These are phyloP conservation scores for Podospora didyma DNA, from an alignment of 495 filamentous ascomycete genomes.

Conservation along the genomic window DNA sequence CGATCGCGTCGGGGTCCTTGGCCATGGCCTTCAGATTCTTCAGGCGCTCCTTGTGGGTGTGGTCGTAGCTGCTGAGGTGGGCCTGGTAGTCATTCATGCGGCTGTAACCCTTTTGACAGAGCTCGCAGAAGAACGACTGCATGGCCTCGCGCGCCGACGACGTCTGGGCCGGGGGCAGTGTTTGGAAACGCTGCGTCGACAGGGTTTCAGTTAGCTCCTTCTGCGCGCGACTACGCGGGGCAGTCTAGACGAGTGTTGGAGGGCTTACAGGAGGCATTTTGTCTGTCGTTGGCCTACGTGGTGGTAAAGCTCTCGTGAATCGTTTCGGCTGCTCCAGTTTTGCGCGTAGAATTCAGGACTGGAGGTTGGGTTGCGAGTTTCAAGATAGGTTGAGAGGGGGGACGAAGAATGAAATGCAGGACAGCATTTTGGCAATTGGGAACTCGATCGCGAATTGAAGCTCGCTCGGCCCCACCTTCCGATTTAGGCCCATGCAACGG, in stretches of 20 bases:
- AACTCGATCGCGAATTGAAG: no score
- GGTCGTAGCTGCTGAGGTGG: constrained; percentile 67
- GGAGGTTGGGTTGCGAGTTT: no score
- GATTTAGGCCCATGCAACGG: no score
- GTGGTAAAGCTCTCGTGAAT: no score
- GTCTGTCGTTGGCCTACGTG: background rate
- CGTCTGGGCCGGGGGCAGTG: constrained; percentile 60
- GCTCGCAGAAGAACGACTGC: constrained; percentile 82
- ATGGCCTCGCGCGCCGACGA: constrained; percentile 81
- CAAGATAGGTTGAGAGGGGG: no score
- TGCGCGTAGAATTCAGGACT: no score
- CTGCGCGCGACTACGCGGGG: no score
- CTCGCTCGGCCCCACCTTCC: no score
- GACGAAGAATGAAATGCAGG: no score
- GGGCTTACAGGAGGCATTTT: constrained; percentile 45
- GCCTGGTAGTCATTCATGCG: constrained; percentile 69
- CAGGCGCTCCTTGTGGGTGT: constrained; percentile 62
- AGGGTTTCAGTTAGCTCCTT: background rate
- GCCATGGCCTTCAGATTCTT: constrained; percentile 66
- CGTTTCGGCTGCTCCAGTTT: no score
- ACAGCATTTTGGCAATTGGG: no score
- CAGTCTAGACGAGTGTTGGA: background rate
- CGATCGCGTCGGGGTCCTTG: constrained; percentile 51
- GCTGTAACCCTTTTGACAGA: constrained; percentile 66
- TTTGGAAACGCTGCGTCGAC: constrained; percentile 39